Evolutionary conservation across 2,329 filamentous ascomycete genomes (phyloP), one percentile per base, ranked within the genome.

Genomic region (Ophidiomyces ophidiicola): DNA sequence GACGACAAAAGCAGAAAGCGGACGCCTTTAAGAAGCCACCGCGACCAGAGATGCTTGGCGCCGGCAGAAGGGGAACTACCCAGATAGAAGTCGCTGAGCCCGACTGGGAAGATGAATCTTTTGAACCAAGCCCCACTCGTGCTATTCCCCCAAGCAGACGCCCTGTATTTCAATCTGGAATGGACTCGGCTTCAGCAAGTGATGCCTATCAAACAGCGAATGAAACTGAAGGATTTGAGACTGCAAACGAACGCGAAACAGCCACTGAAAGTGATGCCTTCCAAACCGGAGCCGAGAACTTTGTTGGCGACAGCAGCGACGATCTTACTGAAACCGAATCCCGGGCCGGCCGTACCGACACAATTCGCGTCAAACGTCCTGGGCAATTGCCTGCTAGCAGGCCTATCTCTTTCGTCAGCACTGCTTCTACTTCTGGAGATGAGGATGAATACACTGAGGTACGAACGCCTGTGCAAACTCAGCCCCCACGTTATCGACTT

Each of bases 191-290:
- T 20, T 73, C 78, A 44, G 65, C 70, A 1, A 77, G 69, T 38
- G 81, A 87, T 47, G 69, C 75, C 1, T 88, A 87, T 49, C 82
- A 90, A 43, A 88, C 82, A 4, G 82, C 83, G 25, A 84, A 84
- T 44, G 86, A 94, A 54, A 75, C 73, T 1, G 67, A 69, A 39
- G 71, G 68, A 28, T 82, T 82, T 45, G 77, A 82, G 55, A 82
- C 78, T 30, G 78, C 78, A 17, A 83, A 92, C 52, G 88, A 94
- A 60, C 76, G 77, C 19, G 73, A 73, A 40, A 71, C 66, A 5
- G 74, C 69, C 8, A 94, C 85, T 0, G 87, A 93, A 62, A 93
- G 86, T 7, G 88, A 96, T 50, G 85, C 85, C 46, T 96, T 96
- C 74, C 82, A 93, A 57, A 94, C 88, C 3, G 86, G 83, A n/a